These are phyloP conservation scores for Panicum miliaceum DNA, from an alignment of 176 grass and related monocot species.

Conservation along the genomic window DNA sequence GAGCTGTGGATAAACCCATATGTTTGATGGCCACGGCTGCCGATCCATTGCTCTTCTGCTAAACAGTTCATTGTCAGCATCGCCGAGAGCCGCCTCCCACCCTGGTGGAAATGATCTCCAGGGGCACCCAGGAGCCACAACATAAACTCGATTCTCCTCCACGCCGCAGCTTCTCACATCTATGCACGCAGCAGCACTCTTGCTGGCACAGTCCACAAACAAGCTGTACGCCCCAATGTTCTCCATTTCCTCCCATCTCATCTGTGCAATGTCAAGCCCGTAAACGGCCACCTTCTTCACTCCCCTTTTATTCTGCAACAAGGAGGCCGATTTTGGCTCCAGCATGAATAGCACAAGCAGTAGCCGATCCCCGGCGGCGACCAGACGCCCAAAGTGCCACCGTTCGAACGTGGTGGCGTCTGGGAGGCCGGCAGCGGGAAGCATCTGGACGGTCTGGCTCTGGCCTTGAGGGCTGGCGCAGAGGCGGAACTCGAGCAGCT, in stretches of 20 bases:
- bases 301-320: not conserved
- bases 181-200: slow-evolving; percentile 18
- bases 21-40: slow-evolving; percentile 1
- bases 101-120: slow-evolving; percentile 32
- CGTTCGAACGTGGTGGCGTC: slow-evolving; percentile 34
- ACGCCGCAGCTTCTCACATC: slow-evolving; percentile 36
- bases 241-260: slow-evolving; percentile 49
- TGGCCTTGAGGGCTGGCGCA: not conserved
- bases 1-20: slow-evolving; percentile 46
- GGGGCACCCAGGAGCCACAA: not conserved
- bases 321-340: not conserved
- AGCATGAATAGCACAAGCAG: slow-evolving; percentile 55
- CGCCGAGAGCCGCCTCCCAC: not conserved
- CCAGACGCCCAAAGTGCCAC: slow-evolving; percentile 34
- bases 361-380: slow-evolving; percentile 24
- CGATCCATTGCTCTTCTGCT: not conserved
- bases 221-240: slow-evolving; percentile 46
- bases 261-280: slow-evolving; percentile 41
- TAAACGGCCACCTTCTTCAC: slow-evolving; percentile 39
- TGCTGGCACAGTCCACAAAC: slow-evolving; percentile 40
- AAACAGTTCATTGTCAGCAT: not conserved
- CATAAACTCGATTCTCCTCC: slow-evolving; percentile 43
- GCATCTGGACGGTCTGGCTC: slow-evolving; percentile 14
- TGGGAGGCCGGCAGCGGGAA: slow-evolving; percentile 40
- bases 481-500: slow-evolving; percentile 51